Conservation (phyloP, 306 rosid species). For the Rosa lucieae region DNA sequence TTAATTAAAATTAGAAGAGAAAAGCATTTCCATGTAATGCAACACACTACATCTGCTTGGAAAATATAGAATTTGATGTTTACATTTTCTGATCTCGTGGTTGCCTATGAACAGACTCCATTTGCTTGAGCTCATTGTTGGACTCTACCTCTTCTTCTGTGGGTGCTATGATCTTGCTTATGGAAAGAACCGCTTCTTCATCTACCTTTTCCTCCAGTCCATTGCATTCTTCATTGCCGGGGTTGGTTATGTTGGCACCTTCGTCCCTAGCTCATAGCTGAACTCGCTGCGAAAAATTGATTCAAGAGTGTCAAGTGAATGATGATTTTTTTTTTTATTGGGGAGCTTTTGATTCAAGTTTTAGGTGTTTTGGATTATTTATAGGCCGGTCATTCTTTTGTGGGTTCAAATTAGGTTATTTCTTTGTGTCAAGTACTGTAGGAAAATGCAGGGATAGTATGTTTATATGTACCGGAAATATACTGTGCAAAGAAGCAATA, state of each 20-base stretch:
- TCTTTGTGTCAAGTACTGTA: neutral
- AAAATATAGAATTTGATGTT: neutral
- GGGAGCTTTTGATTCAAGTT: neutral
- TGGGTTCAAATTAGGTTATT: neutral
- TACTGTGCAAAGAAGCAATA: neutral
- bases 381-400: neutral
- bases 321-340: no score
- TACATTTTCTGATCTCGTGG: slow-evolving; percentile 23
- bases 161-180: slow-evolving; percentile 74
- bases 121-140: slow-evolving; percentile 68
- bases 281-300: slow-evolving; percentile 10
- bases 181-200: slow-evolving; percentile 74
- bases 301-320: slow-evolving; percentile 6
- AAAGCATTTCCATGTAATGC: neutral
- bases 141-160: slow-evolving; percentile 72
- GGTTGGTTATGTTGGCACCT: slow-evolving; percentile 78
- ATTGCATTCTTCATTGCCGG: slow-evolving; percentile 88
- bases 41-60: neutral
- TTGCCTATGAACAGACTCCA: slow-evolving; percentile 54
- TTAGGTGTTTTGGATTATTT: no score
- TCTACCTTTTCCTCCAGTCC: slow-evolving; percentile 81
- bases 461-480: neutral
- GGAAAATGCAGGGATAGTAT: neutral
- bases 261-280: slow-evolving; percentile 57
- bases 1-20: neutral